These are phyloP conservation scores for Linnemannia zychae DNA, from an alignment of 192 early-diverging fungal genomes.

Conservation along the genomic window DNA sequence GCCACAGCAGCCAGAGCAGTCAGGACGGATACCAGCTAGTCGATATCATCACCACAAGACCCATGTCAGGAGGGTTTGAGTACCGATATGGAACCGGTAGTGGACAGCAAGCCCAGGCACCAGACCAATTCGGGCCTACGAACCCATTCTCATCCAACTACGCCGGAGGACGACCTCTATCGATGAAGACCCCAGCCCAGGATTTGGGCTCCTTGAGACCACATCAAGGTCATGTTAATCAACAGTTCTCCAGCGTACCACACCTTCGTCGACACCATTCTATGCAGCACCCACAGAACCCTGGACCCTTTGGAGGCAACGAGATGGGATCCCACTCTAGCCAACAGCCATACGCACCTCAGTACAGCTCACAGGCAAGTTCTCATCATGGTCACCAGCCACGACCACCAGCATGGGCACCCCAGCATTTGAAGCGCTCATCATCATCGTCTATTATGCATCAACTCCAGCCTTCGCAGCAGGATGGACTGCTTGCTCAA, in stretches of 20 bases:
- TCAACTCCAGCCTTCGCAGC: conserved; percentile 25
- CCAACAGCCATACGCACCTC: background rate
- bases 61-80: conserved; percentile 41
- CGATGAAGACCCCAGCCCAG: conserved; percentile 6
- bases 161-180: background rate
- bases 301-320: background rate
- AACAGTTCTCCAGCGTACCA: background rate
- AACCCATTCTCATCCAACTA: conserved; percentile 19
- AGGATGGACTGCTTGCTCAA: background rate
- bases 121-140: conserved; percentile 16
- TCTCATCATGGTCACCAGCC: conserved; percentile 16
- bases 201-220: background rate
- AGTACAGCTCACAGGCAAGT: conserved; percentile 2
- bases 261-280: conserved; percentile 43
- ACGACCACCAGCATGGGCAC: conserved; percentile 43
- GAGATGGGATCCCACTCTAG: background rate
- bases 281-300: conserved; percentile 28
- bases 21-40: conserved; percentile 47
- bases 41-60: conserved; percentile 43
- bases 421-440: conserved; percentile 27
- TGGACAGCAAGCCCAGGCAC: conserved; percentile 2
- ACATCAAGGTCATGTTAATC: background rate
- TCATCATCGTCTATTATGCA: conserved; percentile 34
- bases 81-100: conserved; percentile 11
- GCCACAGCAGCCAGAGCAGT: conserved; percentile 37